Base-by-base conservation (phyloP, 1,284 basidiomycete species). In the Rhodotorula sp. region DNA sequence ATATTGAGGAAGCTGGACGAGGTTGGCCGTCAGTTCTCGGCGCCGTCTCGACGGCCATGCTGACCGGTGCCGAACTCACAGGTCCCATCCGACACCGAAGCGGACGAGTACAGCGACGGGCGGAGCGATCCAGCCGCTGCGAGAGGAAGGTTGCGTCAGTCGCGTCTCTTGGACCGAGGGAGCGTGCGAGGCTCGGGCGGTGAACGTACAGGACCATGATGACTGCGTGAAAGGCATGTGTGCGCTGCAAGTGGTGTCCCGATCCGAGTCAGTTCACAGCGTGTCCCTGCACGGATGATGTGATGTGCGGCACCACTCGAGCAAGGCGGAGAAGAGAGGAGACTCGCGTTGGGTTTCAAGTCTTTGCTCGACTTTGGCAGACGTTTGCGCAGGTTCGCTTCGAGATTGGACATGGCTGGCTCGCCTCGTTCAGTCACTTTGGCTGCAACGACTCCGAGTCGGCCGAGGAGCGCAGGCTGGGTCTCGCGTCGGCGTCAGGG, bases 21-120 rank as follows among this genome's bases (percentile, higher is more conserved):
- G 39, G 23, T 4, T 5, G 5, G 43, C 23, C 98, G 96, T 82
- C 97, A 52, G 54, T 54, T 23, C 31, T 23, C 8, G 31, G 21
- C 48, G 5, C 12, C 12, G 29, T 29, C 29, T 29, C 29, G 29
- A 29, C 2, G 29, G 29, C 29, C 29, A 29, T 29, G 29, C n/a
- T 12, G 57, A 4, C 20, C 49, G 23, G 18, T 18, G 2, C 49
- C 16, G n/a, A 49, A 67, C 57, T 47, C 14, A 68, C 66, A 68
- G 47, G 48, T 68, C 96, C 58, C 82, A 83, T 7, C 93, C 94
- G 77, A 98, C 88, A 43, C 96, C 96, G 82, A 99, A 99, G 69
- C 96, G 87, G 43, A 93, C 90, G 47, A 93, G 91, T 56, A 99
- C 93, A 73, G 96, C 96, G 49, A 75, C 46, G 21, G 75, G 76